These are phyloP conservation scores for Orbilia javanica DNA, from an alignment of 2,329 filamentous ascomycete species.

Conservation along the genomic window DNA sequence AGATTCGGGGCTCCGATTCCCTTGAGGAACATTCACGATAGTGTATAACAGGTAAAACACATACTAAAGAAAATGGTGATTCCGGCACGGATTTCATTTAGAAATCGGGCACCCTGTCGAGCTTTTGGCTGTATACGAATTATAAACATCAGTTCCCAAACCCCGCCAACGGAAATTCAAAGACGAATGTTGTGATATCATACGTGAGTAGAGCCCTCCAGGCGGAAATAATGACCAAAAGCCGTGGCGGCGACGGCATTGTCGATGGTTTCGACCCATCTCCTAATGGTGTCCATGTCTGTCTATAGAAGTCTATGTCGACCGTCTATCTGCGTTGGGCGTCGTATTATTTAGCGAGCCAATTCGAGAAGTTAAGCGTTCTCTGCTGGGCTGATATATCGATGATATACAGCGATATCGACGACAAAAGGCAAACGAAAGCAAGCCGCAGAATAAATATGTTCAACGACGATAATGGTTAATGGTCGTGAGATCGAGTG, in stretches of 20 bases:
- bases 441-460: slow-evolving; percentile 6
- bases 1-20: not conserved
- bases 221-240: slow-evolving; percentile 80
- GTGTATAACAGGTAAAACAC: slow-evolving; percentile 1
- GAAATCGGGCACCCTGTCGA: slow-evolving; percentile 80
- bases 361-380: slow-evolving; percentile 1
- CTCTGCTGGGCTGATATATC: not conserved
- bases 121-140: slow-evolving; percentile 71
- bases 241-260: slow-evolving; percentile 73
- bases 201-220: slow-evolving; percentile 82
- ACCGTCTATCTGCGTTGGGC: slow-evolving; percentile 9
- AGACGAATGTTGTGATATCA: slow-evolving; percentile 27
- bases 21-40: not conserved
- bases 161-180: not conserved
- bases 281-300: slow-evolving; percentile 42
- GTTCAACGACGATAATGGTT: slow-evolving; percentile 27
- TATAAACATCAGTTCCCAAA: slow-evolving; percentile 6
- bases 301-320: not conserved
- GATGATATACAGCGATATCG: not conserved
- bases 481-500: slow-evolving; percentile 39
- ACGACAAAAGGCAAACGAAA: slow-evolving; percentile 2
- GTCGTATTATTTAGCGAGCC: slow-evolving; percentile 45
- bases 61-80: slow-evolving; percentile 72
- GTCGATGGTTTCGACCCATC: slow-evolving; percentile 69
- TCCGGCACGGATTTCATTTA: slow-evolving; percentile 86